Evolutionary conservation across 1,284 basidiomycete genomes (phyloP), one percentile per base, ranked within the genome.

Genomic region (Neonothopanus nambi): DNA sequence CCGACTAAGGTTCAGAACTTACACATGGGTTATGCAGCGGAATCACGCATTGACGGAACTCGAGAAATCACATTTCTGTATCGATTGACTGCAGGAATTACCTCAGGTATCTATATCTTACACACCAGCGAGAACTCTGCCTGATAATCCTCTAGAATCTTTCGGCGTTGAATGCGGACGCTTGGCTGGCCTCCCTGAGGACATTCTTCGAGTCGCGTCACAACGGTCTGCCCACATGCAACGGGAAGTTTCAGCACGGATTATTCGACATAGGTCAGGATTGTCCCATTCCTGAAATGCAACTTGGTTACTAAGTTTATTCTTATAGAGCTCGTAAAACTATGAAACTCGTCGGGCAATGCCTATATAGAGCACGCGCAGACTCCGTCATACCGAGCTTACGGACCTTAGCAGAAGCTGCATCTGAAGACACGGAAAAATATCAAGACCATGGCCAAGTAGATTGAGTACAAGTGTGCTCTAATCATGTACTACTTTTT

Each of bases 131-230:
- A 82, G 7, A 81, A 83, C 67, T 30, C 83, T 3, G 24, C 7
- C 35, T 39, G 30, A 21, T 15, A 40, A 28, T 49, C 23, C 80
- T 35, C 66, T 74, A 71, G 87, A 89, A 54, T 93, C 91, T 0
- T 95, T 94, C 66, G 93, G 93, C 5, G 86, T 95, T 3, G 93
- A 95, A 74, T 95, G 93, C 67, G 93, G 87, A 9, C 81, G 91
- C 44, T 78, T 95, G n/a, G 93, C 93, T 0, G 86, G 87, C 13
- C 67, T 96, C 40, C 85, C 91, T 0, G 85, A 88, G 57, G 57
- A 70, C 1, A 72, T 96, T 2, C 75, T 95, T 6, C 67, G 70
- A 5, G 68, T 76, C 3, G 93, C 93, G 6, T 72, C 79, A 11
- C 65, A 73, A 45, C 78, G 78, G 35, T 81, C 88, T 1, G 68